Percentiles rank a stretch among this genome's conserved stretches.
Conservation (phyloP, 2,329 filamentous ascomycete genomes). For the Albifimbria verrucaria region DNA sequence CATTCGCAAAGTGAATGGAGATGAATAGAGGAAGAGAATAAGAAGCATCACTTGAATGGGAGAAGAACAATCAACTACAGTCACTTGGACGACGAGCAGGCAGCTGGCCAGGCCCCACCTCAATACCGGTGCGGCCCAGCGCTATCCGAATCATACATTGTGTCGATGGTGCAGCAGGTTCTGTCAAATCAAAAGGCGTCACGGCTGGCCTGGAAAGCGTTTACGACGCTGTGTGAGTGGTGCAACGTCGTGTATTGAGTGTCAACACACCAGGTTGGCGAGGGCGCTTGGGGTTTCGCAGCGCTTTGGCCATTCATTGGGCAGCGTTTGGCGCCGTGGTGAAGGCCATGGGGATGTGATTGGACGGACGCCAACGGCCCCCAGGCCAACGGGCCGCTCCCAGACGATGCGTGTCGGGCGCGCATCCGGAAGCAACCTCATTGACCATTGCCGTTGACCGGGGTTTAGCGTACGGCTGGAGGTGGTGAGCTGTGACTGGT, state of each 20-base stretch:
- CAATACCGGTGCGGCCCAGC: not conserved
- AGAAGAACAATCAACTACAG: too few relatives aligned
- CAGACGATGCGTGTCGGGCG: not conserved
- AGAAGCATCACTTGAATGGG: too few relatives aligned
- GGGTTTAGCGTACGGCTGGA: too few relatives aligned
- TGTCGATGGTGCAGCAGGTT: not conserved
- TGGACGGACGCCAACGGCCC: too few relatives aligned
- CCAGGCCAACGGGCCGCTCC: constrained; percentile 13
- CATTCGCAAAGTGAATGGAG: not conserved
- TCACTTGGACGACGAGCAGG: not conserved
- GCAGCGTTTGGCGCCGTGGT: constrained; percentile 22
- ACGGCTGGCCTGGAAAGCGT: not conserved
- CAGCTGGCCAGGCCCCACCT: not conserved
- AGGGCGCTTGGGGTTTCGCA: constrained; percentile 33
- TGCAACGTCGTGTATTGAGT: not conserved
- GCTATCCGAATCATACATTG: not conserved
- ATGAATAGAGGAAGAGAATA: not conserved
- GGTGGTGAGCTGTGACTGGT: too few relatives aligned
- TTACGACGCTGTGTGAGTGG: not conserved
- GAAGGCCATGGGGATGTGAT: constrained; percentile 15
- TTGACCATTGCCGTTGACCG: too few relatives aligned
- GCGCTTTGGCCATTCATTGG: constrained; percentile 21
- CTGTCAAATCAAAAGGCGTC: not conserved
- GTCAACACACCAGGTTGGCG: constrained; percentile 23
- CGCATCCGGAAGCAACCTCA: not conserved